Evolutionary conservation across 2,329 filamentous ascomycete species (phyloP).

Genomic region (Escovopsis sp.): DNA sequence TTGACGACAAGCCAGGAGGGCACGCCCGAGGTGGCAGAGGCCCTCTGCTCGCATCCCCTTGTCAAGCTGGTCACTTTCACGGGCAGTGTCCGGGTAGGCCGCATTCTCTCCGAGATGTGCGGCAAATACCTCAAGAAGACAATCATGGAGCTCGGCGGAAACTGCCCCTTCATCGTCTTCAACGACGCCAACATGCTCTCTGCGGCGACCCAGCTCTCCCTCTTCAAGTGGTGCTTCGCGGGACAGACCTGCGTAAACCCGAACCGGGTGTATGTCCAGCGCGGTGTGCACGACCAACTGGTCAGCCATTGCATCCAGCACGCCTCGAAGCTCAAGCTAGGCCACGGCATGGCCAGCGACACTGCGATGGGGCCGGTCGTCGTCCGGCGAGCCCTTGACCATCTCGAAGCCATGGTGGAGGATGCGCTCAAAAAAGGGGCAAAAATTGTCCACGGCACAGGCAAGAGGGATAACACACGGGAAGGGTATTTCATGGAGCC

Average conservation of each 20-base stretch:
- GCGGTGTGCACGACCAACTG: constrained; percentile 46
- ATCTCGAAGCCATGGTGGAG: constrained; percentile 34
- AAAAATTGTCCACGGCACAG: constrained; percentile 37
- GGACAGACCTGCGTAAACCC: constrained; percentile 59
- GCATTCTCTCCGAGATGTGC: constrained; percentile 45
- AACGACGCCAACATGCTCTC: constrained; percentile 54
- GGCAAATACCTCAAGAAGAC: constrained; percentile 52
- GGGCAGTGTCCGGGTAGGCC: constrained; percentile 55
- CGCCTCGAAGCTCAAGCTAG: constrained; percentile 40
- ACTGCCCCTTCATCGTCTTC: constrained; percentile 50
- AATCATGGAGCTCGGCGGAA: constrained; percentile 56
- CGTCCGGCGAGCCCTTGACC: constrained; percentile 18
- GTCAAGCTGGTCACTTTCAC: constrained; percentile 62
- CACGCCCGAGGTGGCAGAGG: constrained; percentile 30
- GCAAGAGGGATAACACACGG: constrained; percentile 25
- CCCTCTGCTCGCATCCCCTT: constrained; percentile 28
- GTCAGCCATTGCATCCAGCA: constrained; percentile 37
- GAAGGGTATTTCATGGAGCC: constrained; percentile 55
- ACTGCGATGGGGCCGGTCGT: constrained; percentile 23
- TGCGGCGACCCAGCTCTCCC: constrained; percentile 47
- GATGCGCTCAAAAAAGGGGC: constrained; percentile 50
- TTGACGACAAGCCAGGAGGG: constrained; percentile 29
- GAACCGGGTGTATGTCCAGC: constrained; percentile 46
- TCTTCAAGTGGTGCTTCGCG: constrained; percentile 55
- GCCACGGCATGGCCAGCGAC: constrained; percentile 38